Evolutionary conservation across 306 rosid genomes (phyloP).

Genomic region (Cicer bijugum): DNA sequence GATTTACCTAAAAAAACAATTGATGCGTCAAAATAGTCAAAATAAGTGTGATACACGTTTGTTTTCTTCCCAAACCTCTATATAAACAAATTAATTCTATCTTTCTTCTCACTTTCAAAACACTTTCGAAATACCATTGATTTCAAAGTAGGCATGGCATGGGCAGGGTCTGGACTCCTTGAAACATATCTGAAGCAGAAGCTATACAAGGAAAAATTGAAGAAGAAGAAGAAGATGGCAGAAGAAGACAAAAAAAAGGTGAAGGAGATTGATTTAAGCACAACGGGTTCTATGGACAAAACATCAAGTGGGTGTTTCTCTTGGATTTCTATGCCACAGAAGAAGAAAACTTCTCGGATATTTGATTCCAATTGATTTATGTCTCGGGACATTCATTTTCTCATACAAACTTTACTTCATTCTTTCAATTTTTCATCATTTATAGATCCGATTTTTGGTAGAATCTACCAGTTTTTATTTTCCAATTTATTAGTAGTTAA

Average conservation of each 20-base stretch:
- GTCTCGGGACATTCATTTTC: background rate
- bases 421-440: constrained; percentile 15
- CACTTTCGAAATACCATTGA: background rate
- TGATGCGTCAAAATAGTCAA: no score
- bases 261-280: background rate
- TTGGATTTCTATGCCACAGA: constrained; percentile 45
- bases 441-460: background rate
- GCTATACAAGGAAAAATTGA: constrained; percentile 55
- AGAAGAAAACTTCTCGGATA: background rate
- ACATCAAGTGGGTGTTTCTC: constrained; percentile 52
- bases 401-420: background rate
- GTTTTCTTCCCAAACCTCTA: constrained; percentile 31
- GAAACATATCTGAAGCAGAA: constrained; percentile 54
- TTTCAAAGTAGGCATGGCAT: background rate
- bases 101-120: background rate
- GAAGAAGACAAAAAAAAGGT: constrained; percentile 35
- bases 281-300: background rate
- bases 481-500: no score
- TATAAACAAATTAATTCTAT: background rate
- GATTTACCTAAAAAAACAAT: no score
- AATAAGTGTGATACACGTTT: background rate
- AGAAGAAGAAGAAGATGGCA: background rate
- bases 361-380: constrained; percentile 15
- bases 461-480: no score
- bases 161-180: constrained; percentile 43